Evolutionary conservation across 1,284 basidiomycete genomes (phyloP).

Genomic region (Trichosporon sp.): DNA sequence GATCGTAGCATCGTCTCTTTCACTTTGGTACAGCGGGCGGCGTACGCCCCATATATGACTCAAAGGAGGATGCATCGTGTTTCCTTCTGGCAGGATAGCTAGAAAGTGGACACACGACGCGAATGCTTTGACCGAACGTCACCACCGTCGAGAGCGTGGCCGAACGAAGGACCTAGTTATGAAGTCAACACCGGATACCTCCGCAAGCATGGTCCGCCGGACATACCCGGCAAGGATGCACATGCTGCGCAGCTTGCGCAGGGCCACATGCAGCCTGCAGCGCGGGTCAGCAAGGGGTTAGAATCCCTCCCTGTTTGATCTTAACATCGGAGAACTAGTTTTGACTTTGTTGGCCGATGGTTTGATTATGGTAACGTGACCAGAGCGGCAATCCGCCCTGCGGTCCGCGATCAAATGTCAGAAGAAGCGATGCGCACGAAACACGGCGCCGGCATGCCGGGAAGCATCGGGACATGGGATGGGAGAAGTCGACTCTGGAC

Average conservation of each 20-base stretch:
- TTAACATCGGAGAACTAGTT: not conserved
- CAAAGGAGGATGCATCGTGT: not conserved
- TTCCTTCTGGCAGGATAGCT: not conserved
- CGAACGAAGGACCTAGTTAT: not conserved
- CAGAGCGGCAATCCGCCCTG: not conserved
- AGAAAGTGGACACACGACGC: not conserved
- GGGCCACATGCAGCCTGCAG: not conserved
- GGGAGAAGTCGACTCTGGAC: too few species aligned
- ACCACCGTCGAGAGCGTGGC: too few species aligned
- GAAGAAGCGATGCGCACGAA: not conserved
- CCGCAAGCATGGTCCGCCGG: not conserved
- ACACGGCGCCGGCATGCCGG: too few species aligned
- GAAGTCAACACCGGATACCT: not conserved
- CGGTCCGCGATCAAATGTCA: not conserved
- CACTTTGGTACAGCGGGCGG: not conserved
- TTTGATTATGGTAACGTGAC: not conserved
- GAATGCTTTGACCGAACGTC: too few species aligned
- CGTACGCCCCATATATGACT: not conserved
- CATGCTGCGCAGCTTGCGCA: not conserved
- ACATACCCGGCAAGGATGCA: not conserved
- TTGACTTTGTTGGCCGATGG: not conserved
- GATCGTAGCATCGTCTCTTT: not conserved
- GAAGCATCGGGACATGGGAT: too few species aligned
- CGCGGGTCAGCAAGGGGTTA: not conserved
- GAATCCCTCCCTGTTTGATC: not conserved